Conservation (phyloP, 768 basidiomycete genomes). For the Pulveroboletus ravenelii region DNA sequence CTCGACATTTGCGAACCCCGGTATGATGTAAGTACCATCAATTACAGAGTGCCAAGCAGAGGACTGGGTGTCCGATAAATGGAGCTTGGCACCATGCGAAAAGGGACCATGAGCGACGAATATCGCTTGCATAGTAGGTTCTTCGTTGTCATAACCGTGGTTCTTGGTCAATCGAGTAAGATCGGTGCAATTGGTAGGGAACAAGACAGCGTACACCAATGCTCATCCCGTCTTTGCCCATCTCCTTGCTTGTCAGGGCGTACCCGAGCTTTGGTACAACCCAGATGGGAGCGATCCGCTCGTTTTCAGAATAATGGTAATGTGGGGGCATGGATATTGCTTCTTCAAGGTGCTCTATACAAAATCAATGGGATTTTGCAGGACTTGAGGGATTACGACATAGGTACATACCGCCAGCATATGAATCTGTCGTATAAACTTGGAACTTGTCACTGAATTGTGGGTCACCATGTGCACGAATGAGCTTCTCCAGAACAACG, state of each 20-base stretch:
- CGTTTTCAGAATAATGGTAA: slow-evolving; percentile 68
- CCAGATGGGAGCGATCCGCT: slow-evolving; percentile 86
- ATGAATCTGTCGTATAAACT: slow-evolving; percentile 38
- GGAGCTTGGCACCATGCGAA: slow-evolving; percentile 61
- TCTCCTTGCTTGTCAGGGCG: slow-evolving; percentile 62
- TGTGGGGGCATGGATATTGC: slow-evolving; percentile 58
- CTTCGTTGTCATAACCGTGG: slow-evolving; percentile 86
- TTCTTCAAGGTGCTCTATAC: slow-evolving; percentile 11
- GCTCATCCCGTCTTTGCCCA: slow-evolving; percentile 57
- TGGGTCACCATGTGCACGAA: slow-evolving; percentile 42
- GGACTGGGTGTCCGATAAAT: slow-evolving; percentile 3
- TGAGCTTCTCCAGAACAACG: slow-evolving; percentile 51
- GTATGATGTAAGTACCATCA: slow-evolving; percentile 59
- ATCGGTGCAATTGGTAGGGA: background rate
- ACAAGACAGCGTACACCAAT: slow-evolving; percentile 61
- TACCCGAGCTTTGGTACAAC: slow-evolving; percentile 79
- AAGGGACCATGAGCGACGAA: slow-evolving; percentile 94
- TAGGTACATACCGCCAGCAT: slow-evolving; percentile 15
- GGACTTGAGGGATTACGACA: background rate
- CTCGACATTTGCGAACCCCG: slow-evolving; percentile 82
- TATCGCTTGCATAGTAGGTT: slow-evolving; percentile 77
- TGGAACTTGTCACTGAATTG: slow-evolving; percentile 53
- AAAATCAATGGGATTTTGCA: background rate
- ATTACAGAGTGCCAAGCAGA: slow-evolving; percentile 59
- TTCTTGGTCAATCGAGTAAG: slow-evolving; percentile 43